Percentiles rank a stretch among this genome's conserved stretches.
These are phyloP conservation scores for Chalciporus sphaerocephalus DNA, from an alignment of 768 basidiomycete species.

Conservation along the genomic window DNA sequence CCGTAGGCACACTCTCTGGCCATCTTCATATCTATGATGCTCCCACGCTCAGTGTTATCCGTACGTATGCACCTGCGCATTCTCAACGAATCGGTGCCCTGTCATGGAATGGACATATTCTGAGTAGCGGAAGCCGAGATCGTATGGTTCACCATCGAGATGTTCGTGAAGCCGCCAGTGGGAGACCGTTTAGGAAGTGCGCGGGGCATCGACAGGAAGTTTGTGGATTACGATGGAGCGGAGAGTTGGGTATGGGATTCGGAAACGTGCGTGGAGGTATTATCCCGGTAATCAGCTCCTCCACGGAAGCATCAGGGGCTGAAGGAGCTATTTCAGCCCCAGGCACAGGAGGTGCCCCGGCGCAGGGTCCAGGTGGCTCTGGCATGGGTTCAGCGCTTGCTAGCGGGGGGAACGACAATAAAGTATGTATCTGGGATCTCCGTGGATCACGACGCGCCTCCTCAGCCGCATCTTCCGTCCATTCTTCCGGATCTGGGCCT, in stretches of 20 bases:
- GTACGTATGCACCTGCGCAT: slow-evolving; percentile 85
- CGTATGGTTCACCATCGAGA: slow-evolving; percentile 89
- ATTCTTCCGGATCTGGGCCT: slow-evolving; percentile 28
- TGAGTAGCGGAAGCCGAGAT: slow-evolving; percentile 90
- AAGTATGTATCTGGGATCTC: slow-evolving; percentile 95
- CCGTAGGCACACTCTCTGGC: slow-evolving; percentile 89
- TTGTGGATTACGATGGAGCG: slow-evolving; percentile 91
- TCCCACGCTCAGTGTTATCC: slow-evolving; percentile 61
- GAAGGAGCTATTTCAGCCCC: slow-evolving; percentile 22
- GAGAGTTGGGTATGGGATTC: slow-evolving; percentile 25
- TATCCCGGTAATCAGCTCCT: not conserved
- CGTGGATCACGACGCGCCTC: slow-evolving; percentile 51
- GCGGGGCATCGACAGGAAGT: slow-evolving; percentile 88
- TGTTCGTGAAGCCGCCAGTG: slow-evolving; percentile 60
- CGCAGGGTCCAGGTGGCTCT: slow-evolving; percentile 28
- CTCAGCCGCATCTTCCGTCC: slow-evolving; percentile 22
- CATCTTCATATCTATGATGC: slow-evolving; percentile 93
- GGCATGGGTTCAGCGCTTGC: slow-evolving; percentile 61
- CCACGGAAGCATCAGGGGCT: slow-evolving; percentile 23
- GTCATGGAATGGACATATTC: slow-evolving; percentile 86
- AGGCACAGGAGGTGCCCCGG: slow-evolving; percentile 20
- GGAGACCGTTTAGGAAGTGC: slow-evolving; percentile 66
- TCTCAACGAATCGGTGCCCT: slow-evolving; percentile 86
- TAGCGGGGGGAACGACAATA: slow-evolving; percentile 97
- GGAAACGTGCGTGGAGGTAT: slow-evolving; percentile 20